Percentiles rank a stretch among this genome's conserved stretches.
phyloP scores from a whole-genome alignment of 139 green algal genomes.

The Chlorella vulgaris region DNA sequence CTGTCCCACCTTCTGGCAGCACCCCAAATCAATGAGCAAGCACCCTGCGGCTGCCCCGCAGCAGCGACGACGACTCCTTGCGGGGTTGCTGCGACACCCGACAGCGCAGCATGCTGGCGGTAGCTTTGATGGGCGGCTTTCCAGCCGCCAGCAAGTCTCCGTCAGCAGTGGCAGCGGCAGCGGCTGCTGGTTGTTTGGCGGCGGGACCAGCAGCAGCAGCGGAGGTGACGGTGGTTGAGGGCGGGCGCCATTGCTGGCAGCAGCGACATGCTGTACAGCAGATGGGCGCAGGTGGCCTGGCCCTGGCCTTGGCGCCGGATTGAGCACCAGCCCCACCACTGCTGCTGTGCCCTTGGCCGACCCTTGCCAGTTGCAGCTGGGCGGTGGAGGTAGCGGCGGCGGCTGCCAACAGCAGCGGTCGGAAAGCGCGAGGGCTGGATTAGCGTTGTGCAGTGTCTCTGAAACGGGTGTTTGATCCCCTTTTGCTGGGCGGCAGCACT shows the following conservation, averaged over 20 bases:
- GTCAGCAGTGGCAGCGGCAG: not conserved
- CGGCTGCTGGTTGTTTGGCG: slow-evolving; percentile 2
- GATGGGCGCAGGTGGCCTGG: not conserved
- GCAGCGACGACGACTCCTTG: not conserved
- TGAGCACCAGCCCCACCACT: not conserved
- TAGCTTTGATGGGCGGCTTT: not conserved
- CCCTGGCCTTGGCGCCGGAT: not conserved
- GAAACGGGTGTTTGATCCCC: slow-evolving; percentile 1
- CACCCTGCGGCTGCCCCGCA: not conserved
- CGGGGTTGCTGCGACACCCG: slow-evolving; percentile 3
- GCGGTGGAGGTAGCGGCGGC: not conserved
- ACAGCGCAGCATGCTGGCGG: not conserved
- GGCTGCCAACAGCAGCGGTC: not conserved
- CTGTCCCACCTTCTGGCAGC: not conserved
- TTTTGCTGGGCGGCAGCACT: not conserved
- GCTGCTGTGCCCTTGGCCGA: not conserved
- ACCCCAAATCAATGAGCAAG: not conserved
- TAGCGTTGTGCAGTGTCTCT: not conserved
- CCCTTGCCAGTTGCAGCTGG: slow-evolving; percentile 16
- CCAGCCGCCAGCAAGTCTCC: not conserved
- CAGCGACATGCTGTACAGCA: not conserved
- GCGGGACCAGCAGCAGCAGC: not conserved
- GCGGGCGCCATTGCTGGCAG: not conserved
- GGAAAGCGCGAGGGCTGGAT: not conserved
- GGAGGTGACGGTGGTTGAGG: too few relatives aligned